Percentiles rank a stretch among this genome's conserved stretches.
These are phyloP conservation scores for Salix viminalis DNA, from an alignment of 345 rosid genomes.

Conservation along the genomic window DNA sequence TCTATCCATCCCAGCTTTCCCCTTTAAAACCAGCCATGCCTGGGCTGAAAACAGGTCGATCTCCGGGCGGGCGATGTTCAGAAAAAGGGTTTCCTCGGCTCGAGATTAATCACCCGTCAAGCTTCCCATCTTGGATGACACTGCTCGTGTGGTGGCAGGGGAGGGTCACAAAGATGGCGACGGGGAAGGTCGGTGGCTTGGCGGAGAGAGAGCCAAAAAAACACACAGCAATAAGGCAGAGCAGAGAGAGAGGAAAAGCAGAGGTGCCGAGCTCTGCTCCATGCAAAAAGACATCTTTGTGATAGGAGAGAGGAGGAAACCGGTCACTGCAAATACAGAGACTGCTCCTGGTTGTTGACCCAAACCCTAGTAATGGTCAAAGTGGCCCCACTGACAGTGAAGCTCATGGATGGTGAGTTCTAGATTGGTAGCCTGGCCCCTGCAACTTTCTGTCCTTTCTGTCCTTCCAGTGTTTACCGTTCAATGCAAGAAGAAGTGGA, in stretches of 20 bases:
- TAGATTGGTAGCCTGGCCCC: not conserved
- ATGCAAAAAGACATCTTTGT: not conserved
- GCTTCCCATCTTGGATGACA: too few species aligned
- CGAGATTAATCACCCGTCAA: too few species aligned
- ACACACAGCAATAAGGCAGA: not conserved
- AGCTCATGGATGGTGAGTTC: conserved; percentile 26
- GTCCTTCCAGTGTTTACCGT: not conserved
- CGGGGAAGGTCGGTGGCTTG: not conserved
- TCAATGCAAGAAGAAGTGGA: not conserved
- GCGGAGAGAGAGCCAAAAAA: not conserved
- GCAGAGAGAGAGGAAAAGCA: not conserved
- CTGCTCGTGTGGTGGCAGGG: too few species aligned
- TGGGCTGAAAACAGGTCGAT: too few species aligned
- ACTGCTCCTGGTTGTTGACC: conserved; percentile 24
- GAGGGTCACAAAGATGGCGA: not conserved
- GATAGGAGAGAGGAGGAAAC: not conserved
- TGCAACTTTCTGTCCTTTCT: not conserved
- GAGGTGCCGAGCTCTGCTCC: conserved; percentile 20
- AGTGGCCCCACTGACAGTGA: conserved; percentile 16
- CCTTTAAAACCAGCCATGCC: too few species aligned
- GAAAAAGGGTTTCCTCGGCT: too few species aligned
- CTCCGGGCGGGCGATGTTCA: too few species aligned
- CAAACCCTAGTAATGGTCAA: conserved; percentile 5
- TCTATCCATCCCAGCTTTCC: too few species aligned
- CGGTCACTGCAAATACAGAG: conserved; percentile 14